Evolutionary conservation across 306 rosid species (phyloP), one percentile per base, ranked within the genome.

Genomic region (Cucurbita pepo): DNA sequence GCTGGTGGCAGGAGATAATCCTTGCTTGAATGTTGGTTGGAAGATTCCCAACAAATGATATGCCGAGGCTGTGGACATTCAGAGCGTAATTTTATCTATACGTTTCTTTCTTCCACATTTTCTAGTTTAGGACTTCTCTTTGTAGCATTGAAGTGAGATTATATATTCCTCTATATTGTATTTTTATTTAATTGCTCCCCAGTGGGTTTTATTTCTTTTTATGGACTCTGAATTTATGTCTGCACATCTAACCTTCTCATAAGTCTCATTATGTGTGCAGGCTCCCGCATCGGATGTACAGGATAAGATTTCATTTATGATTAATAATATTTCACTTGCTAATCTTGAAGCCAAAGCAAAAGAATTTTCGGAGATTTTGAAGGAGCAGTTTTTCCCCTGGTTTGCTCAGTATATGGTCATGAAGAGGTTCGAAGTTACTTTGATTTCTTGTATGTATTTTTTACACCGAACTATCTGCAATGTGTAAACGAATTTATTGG

Each of bases 381-480:
- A 91, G 80, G 97, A 88, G 84, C 95, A 85, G 76, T 86, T 86
- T 80, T 79, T 86, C 86, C 90, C 97, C 21, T 95, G 99, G 99
- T 95, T 95, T 88, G 97, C 99, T 0, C 90, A 95, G 80, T 95
- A 95, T 81, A 91, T 95, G 96, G 99, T 95, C 56, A 91, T 91
- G 99, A 95, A 95, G 86, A 95, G 99, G 99, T 95, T 53, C 30
- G 85, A 37, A 71, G 16, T 44, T 22, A 1, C 41, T 19, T 47
- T 10, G n/a, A 25, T 7, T 45, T 22, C 44, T 78, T 64, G 30
- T 45, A 12, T 19, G 21, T 18, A 5, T 34, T 25, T 25, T 69
- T 63, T 57, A 37, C 18, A 10, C 47, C 30, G 58, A 69, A 50
- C 47, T 64, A 43, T 14, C 22, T 50, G 45, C 44, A 25, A 14